Percentiles rank a stretch among this genome's conserved stretches.
Conservation (phyloP, 192 early-diverging fungal genomes). For the Backusella psychrophila region DNA sequence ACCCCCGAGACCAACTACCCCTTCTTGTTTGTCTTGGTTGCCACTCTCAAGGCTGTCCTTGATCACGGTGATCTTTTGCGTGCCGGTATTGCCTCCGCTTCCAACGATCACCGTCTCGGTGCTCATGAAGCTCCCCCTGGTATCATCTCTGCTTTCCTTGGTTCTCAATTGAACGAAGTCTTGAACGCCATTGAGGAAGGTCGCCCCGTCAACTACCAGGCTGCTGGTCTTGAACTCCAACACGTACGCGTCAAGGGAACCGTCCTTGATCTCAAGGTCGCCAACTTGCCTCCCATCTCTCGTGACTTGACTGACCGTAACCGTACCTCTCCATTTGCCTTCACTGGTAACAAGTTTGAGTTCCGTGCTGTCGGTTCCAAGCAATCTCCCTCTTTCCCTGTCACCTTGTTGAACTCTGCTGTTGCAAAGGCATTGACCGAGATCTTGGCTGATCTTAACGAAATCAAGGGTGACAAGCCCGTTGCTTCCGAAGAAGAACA, state of each 20-base stretch:
- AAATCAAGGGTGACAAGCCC: constrained; percentile 79
- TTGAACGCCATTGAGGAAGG: constrained; percentile 89
- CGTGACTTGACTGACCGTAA: constrained; percentile 99
- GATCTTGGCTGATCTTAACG: constrained; percentile 70
- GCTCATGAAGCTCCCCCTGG: constrained; percentile 97
- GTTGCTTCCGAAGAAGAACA: constrained; percentile 84
- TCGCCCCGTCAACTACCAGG: constrained; percentile 81
- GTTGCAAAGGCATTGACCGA: constrained; percentile 81
- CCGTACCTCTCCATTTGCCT: constrained; percentile 98
- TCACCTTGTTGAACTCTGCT: constrained; percentile 89
- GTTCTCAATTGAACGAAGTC: constrained; percentile 95
- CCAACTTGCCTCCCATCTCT: constrained; percentile 83
- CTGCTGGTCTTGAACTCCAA: constrained; percentile 76
- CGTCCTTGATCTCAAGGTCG: constrained; percentile 93
- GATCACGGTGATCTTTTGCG: constrained; percentile 90
- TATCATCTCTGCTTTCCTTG: constrained; percentile 97
- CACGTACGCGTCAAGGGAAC: constrained; percentile 94
- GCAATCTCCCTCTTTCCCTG: constrained; percentile 96
- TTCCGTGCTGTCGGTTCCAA: constrained; percentile 99
- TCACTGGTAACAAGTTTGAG: constrained; percentile 99
- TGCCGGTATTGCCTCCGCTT: constrained; percentile 87
- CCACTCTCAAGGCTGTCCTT: constrained; percentile 87
- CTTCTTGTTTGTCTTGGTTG: constrained; percentile 93
- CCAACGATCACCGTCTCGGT: constrained; percentile 98
- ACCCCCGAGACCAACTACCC: constrained; percentile 97